Evolutionary conservation across 768 basidiomycete species (phyloP).

Genomic region (Trametes villosa): DNA sequence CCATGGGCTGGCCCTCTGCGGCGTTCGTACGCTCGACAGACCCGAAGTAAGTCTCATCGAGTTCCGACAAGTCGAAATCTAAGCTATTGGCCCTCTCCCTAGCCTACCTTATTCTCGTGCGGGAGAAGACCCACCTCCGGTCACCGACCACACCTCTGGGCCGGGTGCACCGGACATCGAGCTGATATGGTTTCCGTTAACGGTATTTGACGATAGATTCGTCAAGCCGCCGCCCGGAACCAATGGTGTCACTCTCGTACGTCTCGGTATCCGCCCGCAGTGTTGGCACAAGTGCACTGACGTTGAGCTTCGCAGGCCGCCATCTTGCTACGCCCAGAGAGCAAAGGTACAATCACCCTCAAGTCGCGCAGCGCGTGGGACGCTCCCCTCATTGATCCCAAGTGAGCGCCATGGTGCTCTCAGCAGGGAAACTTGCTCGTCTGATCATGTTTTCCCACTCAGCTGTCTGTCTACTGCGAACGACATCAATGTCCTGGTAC

Average conservation of each 20-base stretch:
- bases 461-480: slow-evolving; percentile 46
- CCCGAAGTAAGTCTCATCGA: background rate
- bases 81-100: no score
- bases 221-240: background rate
- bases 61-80: no score
- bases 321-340: slow-evolving; percentile 40
- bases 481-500: slow-evolving; percentile 43
- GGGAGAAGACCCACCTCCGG: background rate
- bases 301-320: background rate
- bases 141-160: background rate
- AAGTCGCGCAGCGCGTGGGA: slow-evolving; percentile 45
- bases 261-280: background rate
- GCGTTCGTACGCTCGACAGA: slow-evolving; percentile 7
- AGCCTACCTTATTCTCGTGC: background rate
- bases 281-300: background rate
- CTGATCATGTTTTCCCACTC: no score
- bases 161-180: background rate
- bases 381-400: slow-evolving; percentile 45
- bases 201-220: background rate
- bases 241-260: background rate
- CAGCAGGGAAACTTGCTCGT: background rate
- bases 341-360: slow-evolving; percentile 40
- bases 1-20: background rate
- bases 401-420: slow-evolving; percentile 39
- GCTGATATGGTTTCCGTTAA: background rate